Percentiles rank a stretch among this genome's conserved stretches.
These are phyloP conservation scores for Trichophyton rubrum DNA, from an alignment of 2,329 filamentous ascomycete genomes.

Conservation along the genomic window DNA sequence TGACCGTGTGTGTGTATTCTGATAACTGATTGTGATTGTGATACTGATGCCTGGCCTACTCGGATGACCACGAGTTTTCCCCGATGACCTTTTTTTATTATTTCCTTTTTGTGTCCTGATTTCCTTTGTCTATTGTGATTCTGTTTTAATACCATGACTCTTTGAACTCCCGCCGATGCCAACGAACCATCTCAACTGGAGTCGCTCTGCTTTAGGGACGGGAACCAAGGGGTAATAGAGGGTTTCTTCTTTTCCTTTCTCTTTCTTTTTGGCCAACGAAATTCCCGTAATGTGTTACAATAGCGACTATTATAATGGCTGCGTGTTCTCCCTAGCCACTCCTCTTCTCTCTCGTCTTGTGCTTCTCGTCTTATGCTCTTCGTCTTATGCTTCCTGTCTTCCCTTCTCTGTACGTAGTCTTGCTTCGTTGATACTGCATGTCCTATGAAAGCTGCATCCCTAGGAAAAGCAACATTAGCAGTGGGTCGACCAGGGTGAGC, in stretches of 20 bases:
- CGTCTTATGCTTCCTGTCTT: not conserved
- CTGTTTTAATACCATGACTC: not conserved
- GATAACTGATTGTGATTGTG: not conserved
- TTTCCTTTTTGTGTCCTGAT: not conserved
- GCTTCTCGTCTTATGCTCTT: too few relatives aligned
- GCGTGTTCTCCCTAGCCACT: not conserved
- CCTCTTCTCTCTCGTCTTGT: too few relatives aligned
- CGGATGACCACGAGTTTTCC: not conserved
- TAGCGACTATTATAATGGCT: slow-evolving; percentile 3
- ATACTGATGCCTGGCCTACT: not conserved
- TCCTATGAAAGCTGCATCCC: not conserved
- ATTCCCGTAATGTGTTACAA: not conserved
- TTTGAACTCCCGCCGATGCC: not conserved
- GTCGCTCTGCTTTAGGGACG: not conserved
- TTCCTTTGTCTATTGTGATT: not conserved
- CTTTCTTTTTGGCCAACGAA: not conserved
- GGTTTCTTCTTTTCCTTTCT: not conserved
- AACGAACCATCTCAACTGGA: not conserved
- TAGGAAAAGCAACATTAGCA: not conserved
- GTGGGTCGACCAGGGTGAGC: not conserved
- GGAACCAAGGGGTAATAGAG: not conserved
- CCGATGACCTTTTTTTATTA: not conserved
- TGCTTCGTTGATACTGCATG: not conserved
- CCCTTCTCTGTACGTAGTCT: not conserved
- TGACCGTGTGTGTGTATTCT: not conserved